Conservation (phyloP, 2,329 filamentous ascomycete species). For the Pyricularia pennisetigena region DNA sequence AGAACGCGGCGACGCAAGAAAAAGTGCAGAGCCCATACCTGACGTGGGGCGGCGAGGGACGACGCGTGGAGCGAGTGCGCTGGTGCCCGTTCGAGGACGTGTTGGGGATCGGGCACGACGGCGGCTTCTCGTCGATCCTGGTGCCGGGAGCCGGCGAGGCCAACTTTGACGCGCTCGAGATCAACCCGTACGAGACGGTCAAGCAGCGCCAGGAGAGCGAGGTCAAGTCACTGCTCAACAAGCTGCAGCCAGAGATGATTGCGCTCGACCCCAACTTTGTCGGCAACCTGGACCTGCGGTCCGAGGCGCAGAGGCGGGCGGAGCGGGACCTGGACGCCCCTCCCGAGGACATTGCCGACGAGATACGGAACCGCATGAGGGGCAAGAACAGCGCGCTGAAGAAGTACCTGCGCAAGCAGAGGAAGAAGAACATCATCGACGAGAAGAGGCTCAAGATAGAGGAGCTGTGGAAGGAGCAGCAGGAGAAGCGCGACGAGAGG, state of each 20-base stretch:
- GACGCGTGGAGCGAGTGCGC: constrained; percentile 65
- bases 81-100: constrained; percentile 97
- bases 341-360: constrained; percentile 43
- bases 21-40: constrained; percentile 87
- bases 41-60: constrained; percentile 81
- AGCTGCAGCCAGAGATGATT: constrained; percentile 95
- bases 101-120: constrained; percentile 72
- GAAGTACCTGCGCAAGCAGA: constrained; percentile 85
- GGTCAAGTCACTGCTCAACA: constrained; percentile 83
- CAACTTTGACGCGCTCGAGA: constrained; percentile 89
- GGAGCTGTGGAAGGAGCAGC: constrained; percentile 66
- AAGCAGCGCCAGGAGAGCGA: constrained; percentile 91
- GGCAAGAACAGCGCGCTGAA: constrained; percentile 85
- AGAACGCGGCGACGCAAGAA: constrained; percentile 50
- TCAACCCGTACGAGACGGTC: constrained; percentile 88
- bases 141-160: constrained; percentile 93
- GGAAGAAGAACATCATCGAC: constrained; percentile 88
- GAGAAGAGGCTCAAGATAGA: constrained; percentile 84
- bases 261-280: constrained; percentile 87
- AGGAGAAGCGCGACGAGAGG: constrained; percentile 55
- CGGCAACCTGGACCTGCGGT: constrained; percentile 75
- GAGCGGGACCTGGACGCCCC: constrained; percentile 74
- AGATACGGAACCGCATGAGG: constrained; percentile 66
- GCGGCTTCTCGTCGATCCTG: constrained; percentile 82
- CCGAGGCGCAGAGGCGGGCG: constrained; percentile 63